Evolutionary conservation across 768 basidiomycete genomes (phyloP), one percentile per base, ranked within the genome.

Genomic region (Epithele typhae): DNA sequence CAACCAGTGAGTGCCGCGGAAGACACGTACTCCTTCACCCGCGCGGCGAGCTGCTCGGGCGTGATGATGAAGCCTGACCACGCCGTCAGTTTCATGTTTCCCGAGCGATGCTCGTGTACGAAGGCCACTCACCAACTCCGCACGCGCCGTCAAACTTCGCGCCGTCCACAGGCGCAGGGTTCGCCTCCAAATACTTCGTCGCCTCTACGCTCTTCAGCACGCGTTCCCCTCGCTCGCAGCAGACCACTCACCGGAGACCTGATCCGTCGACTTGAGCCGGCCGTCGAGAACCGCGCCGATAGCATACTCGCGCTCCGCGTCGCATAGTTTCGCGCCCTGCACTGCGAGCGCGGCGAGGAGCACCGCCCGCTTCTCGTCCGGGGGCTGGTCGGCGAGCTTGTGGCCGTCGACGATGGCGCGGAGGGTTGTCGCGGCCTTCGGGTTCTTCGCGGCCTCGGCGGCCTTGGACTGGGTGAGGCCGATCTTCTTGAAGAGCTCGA

Each of bases 381-480:
- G 70, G 4, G 52, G 53, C 50, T 70, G 69, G n/a, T 64, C 67
- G 30, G 68, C 61, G 15, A 81, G 68, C 7, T 69, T 62, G 58
- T 82, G 71, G 40, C 66, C 69, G 40, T 81, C 76, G 50, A 92
- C 82, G 41, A 94, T 75, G 19, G 77, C 77, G 57, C 78, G 81
- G 46, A 94, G 74, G 17, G 82, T 69, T 3, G 74, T 63, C 5
- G 90, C 86, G 59, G 79, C 79, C 71, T 91, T 95, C 3, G 84
- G 71, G 49, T 77, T 86, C 62, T 92, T 89, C 27, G 82, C 80
- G 4, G 88, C 86, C 58, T 96, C 92, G 9, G 76, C 75, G 1
- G 93, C 88, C 63, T 92, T 90, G 43, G 84, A 68, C 49, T 80
- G 74, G 34, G 83, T 71, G 36, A 96, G 71, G 21, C 89, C 90